Base-by-base conservation (phyloP, 2,329 filamentous ascomycete genomes). In the Clarireedia monteithiana region DNA sequence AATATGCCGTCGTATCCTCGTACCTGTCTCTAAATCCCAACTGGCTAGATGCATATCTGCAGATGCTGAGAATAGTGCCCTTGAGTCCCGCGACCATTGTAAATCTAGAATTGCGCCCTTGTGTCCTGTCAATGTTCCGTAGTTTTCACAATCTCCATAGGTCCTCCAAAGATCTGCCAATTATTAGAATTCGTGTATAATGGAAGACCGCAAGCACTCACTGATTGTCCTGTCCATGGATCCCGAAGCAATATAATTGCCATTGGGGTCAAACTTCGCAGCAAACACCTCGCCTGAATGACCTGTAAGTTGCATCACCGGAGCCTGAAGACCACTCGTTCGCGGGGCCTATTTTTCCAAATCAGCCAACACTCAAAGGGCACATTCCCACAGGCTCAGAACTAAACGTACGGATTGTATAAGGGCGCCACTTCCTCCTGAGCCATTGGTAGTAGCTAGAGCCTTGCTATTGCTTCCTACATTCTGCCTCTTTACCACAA, bases 21-120 rank as follows among this genome's bases (percentile, higher is more conserved):
- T 82, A n/a, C 92, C 92, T 0, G 89, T 91, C 63, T 94, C 92
- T 44, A 95, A 74, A 68, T 99, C 92, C 92, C 92, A 99, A 70
- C 89, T 95, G 40, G 91, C 91, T 30, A 97, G 78, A 63, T 91
- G 89, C 81, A 85, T 91, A 70, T 99, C 94, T 63, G 94, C 91
- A 36, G 91, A 96, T 46, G 91, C 91, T 6, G 92, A 94, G 68
- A 92, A 97, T 51, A 99, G 72, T 44, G 92, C 86, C 66, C 88
- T 84, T 20, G 91, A 95, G 74, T 99, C 94, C 69, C 94, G 86
- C 27, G 94, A 96, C 94, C 94, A 99, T 69, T 96, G 91, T 47
- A 99, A 75, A 71, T 97, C 94, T 26, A 97, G 77, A 49, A 99
- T 77, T 1, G 94, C 94, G 63, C 90, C 90, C 69, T 89, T 91